These are phyloP conservation scores for Lyophyllum semitale DNA, from an alignment of 768 basidiomycete species.

Conservation along the genomic window DNA sequence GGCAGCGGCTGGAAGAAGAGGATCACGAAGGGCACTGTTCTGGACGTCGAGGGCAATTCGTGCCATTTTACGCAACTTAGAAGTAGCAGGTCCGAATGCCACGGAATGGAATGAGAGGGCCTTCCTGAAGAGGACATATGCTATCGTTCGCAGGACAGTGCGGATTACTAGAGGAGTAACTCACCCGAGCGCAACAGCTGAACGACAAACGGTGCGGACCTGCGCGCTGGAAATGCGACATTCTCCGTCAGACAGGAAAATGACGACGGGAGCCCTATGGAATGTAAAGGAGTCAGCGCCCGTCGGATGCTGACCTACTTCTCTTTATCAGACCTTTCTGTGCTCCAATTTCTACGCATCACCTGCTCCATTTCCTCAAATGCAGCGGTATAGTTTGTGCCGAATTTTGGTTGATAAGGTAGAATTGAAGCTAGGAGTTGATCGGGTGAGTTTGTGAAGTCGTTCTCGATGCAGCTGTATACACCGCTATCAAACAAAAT, in stretches of 20 bases:
- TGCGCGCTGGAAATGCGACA: slow-evolving; percentile 36
- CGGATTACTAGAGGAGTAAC: too few species aligned
- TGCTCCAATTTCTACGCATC: slow-evolving; percentile 52
- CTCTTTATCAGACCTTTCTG: slow-evolving; percentile 39
- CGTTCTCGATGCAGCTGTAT: slow-evolving; percentile 36
- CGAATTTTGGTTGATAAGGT: slow-evolving; percentile 23
- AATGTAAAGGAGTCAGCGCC: background rate
- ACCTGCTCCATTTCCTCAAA: slow-evolving; percentile 31
- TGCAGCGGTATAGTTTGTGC: slow-evolving; percentile 48
- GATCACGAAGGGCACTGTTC: slow-evolving; percentile 42
- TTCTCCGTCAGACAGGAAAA: slow-evolving; percentile 61
- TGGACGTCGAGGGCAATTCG: slow-evolving; percentile 51
- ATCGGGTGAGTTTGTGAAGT: slow-evolving; percentile 46
- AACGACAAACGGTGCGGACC: slow-evolving; percentile 41
- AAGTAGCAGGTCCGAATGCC: slow-evolving; percentile 45
- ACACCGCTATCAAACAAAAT: slow-evolving; percentile 40
- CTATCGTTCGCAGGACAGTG: background rate
- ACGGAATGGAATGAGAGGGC: slow-evolving; percentile 60
- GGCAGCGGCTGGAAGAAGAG: slow-evolving; percentile 30
- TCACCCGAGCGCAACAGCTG: slow-evolving; percentile 48
- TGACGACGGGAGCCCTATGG: slow-evolving; percentile 47
- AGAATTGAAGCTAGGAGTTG: slow-evolving; percentile 43
- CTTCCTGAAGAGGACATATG: slow-evolving; percentile 37
- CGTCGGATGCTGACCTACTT: slow-evolving; percentile 23
- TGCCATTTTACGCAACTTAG: slow-evolving; percentile 48